phyloP scores from a whole-genome alignment of 352 stramenopile species.

The Achlya hypogyna region DNA sequence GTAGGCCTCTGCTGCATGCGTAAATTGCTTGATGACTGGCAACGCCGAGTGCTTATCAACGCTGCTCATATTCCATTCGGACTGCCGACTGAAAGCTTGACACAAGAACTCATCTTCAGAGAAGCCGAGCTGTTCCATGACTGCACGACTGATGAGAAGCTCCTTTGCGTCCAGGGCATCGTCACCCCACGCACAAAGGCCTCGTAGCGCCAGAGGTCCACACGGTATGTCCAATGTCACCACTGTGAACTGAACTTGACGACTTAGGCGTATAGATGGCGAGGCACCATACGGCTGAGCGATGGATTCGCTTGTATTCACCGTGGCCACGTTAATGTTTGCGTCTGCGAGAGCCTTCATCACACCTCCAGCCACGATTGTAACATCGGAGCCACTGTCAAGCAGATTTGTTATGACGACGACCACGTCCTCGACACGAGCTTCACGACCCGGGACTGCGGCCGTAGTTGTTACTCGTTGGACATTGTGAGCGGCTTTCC shows the following conservation, averaged over 20 bases:
- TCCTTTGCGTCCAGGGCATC: not conserved
- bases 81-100: not conserved
- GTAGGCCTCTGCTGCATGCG: not conserved
- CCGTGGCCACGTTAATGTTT: not conserved
- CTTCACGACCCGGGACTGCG: too few relatives aligned
- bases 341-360: not conserved
- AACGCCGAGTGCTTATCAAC: too few relatives aligned
- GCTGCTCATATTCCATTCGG: not conserved
- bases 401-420: too few relatives aligned
- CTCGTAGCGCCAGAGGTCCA: not conserved
- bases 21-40: too few relatives aligned
- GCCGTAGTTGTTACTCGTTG: too few relatives aligned
- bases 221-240: constrained; percentile 7
- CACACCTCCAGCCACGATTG: not conserved
- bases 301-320: not conserved
- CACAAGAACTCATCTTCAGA: not conserved
- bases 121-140: constrained; percentile 14
- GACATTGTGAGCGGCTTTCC: too few relatives aligned
- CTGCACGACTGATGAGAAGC: not conserved
- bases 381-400: constrained; percentile 1
- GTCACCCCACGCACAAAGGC: not conserved
- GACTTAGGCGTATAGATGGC: not conserved
- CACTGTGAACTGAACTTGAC: not conserved
- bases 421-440: too few relatives aligned
- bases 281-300: not conserved